Conservation (phyloP, 2,329 filamentous ascomycete genomes). For the Fusarium nygamai region DNA sequence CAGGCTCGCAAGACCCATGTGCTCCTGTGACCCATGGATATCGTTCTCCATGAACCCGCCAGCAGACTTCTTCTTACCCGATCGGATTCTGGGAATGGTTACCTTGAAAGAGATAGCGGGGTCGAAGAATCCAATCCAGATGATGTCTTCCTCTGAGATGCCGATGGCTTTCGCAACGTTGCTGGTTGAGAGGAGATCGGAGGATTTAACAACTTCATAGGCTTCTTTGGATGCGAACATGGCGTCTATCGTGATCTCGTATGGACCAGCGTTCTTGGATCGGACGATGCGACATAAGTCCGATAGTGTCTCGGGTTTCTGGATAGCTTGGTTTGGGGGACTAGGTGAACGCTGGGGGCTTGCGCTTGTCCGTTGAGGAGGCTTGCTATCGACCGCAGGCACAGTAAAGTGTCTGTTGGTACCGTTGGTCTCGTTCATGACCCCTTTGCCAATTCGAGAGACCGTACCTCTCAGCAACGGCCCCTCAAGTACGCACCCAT, state of each 20-base stretch:
- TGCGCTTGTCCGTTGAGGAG: neutral
- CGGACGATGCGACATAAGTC: constrained; percentile 56
- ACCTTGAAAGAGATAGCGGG: constrained; percentile 59
- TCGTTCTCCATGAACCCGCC: constrained; percentile 39
- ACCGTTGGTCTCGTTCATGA: fast-evolving
- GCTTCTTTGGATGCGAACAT: constrained; percentile 53
- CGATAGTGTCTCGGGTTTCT: constrained; percentile 18
- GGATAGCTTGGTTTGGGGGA: fast-evolving
- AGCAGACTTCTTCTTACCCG: constrained; percentile 21
- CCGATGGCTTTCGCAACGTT: constrained; percentile 39
- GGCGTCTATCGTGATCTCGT: constrained; percentile 62
- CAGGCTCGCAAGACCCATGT: constrained; percentile 26
- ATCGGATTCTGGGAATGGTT: constrained; percentile 18
- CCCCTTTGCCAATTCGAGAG: constrained; percentile 5
- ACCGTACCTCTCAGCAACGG: neutral
- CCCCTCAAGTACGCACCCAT: neutral
- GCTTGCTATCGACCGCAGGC: neutral
- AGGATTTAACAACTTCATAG: constrained; percentile 42
- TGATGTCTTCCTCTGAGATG: constrained; percentile 41
- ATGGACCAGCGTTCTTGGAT: constrained; percentile 58
- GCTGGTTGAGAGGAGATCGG: constrained; percentile 4
- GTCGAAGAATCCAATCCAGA: constrained; percentile 56
- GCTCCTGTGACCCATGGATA: constrained; percentile 38
- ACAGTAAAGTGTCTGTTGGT: neutral
- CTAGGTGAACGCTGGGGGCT: neutral